Conservation (phyloP, 2,329 filamentous ascomycete genomes). For the Monilinia laxa region DNA sequence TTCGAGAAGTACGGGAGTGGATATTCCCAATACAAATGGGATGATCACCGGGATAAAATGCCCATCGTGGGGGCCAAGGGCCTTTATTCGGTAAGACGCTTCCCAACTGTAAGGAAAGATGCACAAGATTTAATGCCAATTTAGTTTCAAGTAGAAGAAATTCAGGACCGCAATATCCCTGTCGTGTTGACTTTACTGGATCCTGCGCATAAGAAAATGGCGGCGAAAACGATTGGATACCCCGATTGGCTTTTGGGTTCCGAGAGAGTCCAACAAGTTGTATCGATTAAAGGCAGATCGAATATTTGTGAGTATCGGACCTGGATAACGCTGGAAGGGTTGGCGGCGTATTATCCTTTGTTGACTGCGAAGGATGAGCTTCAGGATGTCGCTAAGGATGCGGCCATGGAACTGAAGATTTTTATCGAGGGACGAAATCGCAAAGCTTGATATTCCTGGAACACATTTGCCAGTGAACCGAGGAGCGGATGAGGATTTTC, state of each 20-base stretch:
- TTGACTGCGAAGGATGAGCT: conserved; percentile 29
- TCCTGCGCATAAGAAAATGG: conserved; percentile 25
- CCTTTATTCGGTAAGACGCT: conserved; percentile 25
- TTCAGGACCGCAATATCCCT: conserved; percentile 6
- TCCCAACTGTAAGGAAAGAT: not conserved
- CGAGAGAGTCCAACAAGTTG: conserved; percentile 32
- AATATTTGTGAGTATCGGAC: conserved; percentile 32
- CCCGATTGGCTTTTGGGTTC: conserved; percentile 29
- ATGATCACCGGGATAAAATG: conserved; percentile 24
- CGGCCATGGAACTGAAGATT: conserved; percentile 16
- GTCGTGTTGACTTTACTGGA: conserved; percentile 29
- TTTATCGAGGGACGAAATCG: conserved; percentile 17
- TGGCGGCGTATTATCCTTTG: conserved; percentile 32
- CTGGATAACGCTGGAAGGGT: conserved; percentile 28
- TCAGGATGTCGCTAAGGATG: conserved; percentile 14
- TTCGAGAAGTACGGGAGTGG: conserved; percentile 28
- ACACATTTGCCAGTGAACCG: not conserved
- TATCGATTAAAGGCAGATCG: conserved; percentile 26
- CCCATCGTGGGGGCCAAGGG: conserved; percentile 29
- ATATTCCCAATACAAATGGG: conserved; percentile 29
- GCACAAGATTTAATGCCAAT: not conserved
- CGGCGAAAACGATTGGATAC: conserved; percentile 26
- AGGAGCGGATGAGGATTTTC: not conserved
- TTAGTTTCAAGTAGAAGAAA: conserved; percentile 17
- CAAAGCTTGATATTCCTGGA: not conserved